Evolutionary conservation across 2,329 filamentous ascomycete species (phyloP).

Genomic region (Ophiostoma sp.): DNA sequence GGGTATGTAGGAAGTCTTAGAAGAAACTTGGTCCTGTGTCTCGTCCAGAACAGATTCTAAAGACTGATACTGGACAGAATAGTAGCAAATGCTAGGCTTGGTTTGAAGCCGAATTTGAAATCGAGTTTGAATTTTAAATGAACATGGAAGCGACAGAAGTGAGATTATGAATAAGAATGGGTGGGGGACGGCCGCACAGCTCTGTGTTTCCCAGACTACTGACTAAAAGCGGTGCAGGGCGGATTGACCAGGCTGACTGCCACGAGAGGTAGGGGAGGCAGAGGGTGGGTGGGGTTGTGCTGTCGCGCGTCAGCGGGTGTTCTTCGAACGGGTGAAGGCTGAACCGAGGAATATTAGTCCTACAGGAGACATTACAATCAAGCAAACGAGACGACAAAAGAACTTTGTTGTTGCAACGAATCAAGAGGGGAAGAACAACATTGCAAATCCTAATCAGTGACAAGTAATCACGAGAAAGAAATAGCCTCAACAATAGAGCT

Average conservation of each 20-base stretch:
- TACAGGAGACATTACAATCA: not conserved
- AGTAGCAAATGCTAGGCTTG: not conserved
- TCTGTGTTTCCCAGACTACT: not conserved
- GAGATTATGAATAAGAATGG: not conserved
- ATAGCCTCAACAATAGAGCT: not conserved
- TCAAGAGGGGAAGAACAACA: too few species aligned
- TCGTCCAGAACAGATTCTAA: not conserved
- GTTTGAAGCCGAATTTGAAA: not conserved
- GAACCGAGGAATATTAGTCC: not conserved
- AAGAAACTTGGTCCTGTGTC: not conserved
- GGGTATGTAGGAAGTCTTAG: not conserved
- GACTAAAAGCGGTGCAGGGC: not conserved
- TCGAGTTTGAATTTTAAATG: not conserved
- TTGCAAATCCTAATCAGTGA: too few species aligned
- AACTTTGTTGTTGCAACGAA: too few species aligned
- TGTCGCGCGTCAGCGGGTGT: not conserved
- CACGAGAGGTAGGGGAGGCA: slow-evolving; percentile 7
- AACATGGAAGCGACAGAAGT: not conserved
- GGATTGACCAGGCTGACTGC: slow-evolving; percentile 20
- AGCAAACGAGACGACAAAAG: not conserved
- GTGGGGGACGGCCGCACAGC: not conserved
- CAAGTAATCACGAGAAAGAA: not conserved
- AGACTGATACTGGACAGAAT: not conserved
- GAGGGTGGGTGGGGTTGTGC: slow-evolving; percentile 14
- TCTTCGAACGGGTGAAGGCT: not conserved